Conservation (phyloP, 176 grass and related monocot genomes). For the Eremochloa ophiuroides region DNA sequence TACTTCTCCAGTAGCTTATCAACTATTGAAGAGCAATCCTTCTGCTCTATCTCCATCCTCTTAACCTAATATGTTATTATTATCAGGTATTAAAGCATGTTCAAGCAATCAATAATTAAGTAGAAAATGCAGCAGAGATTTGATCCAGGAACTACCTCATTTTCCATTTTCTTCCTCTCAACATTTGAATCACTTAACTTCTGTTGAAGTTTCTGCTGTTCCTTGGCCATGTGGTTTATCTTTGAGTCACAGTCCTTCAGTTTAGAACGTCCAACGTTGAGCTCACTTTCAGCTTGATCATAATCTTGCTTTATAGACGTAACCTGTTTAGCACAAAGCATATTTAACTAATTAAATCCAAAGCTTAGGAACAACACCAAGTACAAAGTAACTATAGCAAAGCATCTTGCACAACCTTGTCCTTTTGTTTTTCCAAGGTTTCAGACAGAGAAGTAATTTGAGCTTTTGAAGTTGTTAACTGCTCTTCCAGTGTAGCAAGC, state of each 20-base stretch:
- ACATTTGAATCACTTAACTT: constrained; percentile 71
- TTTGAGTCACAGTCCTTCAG: constrained; percentile 91
- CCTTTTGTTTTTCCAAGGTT: constrained; percentile 50
- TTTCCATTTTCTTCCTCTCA: constrained; percentile 92
- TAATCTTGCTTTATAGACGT: constrained; percentile 66
- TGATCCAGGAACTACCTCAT: constrained; percentile 63
- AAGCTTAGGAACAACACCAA: neutral
- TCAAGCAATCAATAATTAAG: constrained; percentile 6
- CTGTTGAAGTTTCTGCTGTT: constrained; percentile 80
- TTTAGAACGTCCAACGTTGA: constrained; percentile 65
- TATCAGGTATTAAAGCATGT: constrained; percentile 7
- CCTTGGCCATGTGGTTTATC: constrained; percentile 59
- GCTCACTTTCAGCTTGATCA: constrained; percentile 76
- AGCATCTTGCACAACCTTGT: constrained; percentile 48
- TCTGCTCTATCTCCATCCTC: constrained; percentile 95
- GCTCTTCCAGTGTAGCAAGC: constrained; percentile 74
- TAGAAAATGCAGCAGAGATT: constrained; percentile 2
- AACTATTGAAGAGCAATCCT: constrained; percentile 85
- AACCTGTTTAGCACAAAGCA: constrained; percentile 41
- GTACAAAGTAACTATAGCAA: constrained; percentile 26
- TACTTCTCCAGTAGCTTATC: constrained; percentile 82
- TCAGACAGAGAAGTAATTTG: constrained; percentile 73
- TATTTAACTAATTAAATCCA: constrained; percentile 21
- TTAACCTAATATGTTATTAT: constrained; percentile 57
- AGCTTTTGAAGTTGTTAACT: constrained; percentile 60